Evolutionary conservation across 1,284 basidiomycete genomes (phyloP).

Genomic region (Ceratobasidium sp.): DNA sequence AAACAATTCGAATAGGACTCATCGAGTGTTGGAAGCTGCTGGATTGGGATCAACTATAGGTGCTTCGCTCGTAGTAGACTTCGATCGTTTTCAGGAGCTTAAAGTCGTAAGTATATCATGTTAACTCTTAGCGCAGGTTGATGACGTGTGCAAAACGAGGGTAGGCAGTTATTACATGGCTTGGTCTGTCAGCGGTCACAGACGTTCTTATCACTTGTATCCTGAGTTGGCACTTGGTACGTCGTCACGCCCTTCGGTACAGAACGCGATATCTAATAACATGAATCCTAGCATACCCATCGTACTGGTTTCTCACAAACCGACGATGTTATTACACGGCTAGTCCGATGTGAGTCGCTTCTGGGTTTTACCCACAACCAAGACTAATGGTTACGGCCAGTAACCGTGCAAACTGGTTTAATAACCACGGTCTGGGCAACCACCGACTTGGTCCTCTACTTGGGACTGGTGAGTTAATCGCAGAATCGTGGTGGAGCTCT

Average conservation of each 20-base stretch:
- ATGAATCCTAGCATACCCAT: conserved; percentile 58
- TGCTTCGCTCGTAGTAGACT: conserved; percentile 57
- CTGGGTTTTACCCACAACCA: no score
- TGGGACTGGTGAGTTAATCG: no score
- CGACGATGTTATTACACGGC: conserved; percentile 60
- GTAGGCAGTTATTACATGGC: conserved; percentile 52
- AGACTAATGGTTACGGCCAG: neutral
- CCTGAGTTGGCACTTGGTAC: conserved; percentile 59
- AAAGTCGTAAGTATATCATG: conserved; percentile 53
- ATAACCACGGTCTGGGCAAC: conserved; percentile 58
- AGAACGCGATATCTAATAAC: no score
- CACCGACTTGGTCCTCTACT: conserved; percentile 59
- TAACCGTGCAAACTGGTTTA: conserved; percentile 53
- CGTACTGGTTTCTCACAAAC: conserved; percentile 60
- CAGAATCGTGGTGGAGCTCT: no score
- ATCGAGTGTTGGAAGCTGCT: conserved; percentile 52
- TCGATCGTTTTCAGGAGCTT: conserved; percentile 57
- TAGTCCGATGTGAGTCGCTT: conserved; percentile 65
- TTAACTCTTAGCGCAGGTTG: no score
- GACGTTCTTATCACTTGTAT: conserved; percentile 60
- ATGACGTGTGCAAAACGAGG: no score
- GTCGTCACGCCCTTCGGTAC: no score
- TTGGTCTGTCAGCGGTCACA: conserved; percentile 53
- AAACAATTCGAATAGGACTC: no score
- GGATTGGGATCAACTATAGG: conserved; percentile 58